These are phyloP conservation scores for Metschnikowia orientalis DNA, from an alignment of 805 yeast genomes.

Conservation along the genomic window DNA sequence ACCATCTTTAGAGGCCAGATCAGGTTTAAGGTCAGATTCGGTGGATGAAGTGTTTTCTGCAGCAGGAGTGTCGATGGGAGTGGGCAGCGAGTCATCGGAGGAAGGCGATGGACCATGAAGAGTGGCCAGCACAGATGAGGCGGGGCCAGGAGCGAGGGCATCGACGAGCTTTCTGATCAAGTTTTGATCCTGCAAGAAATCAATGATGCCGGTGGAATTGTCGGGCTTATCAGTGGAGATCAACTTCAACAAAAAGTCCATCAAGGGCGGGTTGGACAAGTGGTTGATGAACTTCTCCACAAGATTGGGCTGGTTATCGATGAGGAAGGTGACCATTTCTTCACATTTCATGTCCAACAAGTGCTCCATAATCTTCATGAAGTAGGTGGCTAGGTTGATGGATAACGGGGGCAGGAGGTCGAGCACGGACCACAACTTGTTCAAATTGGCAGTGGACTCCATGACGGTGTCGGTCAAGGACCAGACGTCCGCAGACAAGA, in stretches of 20 bases:
- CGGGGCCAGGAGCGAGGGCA: slow-evolving; percentile 28
- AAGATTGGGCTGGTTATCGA: slow-evolving; percentile 39
- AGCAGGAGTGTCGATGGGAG: slow-evolving; percentile 18
- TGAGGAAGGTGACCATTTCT: slow-evolving; percentile 42
- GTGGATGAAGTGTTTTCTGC: slow-evolving; percentile 16
- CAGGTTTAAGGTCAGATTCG: no score
- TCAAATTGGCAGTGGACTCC: slow-evolving; percentile 63
- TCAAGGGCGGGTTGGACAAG: slow-evolving; percentile 42
- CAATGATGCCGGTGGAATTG: slow-evolving; percentile 44
- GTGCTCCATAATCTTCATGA: slow-evolving; percentile 40
- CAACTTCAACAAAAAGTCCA: slow-evolving; percentile 42
- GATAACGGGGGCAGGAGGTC: slow-evolving; percentile 62
- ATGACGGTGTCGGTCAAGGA: slow-evolving; percentile 85
- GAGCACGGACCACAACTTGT: slow-evolving; percentile 73
- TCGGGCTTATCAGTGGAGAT: slow-evolving; percentile 46
- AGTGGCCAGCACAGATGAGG: not conserved
- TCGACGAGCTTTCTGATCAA: slow-evolving; percentile 33
- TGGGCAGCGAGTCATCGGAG: no score
- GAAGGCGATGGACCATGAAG: no score
- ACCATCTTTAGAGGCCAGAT: no score
- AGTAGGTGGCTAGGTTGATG: slow-evolving; percentile 75
- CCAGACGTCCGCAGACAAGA: slow-evolving; percentile 90
- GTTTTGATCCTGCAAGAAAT: slow-evolving; percentile 38
- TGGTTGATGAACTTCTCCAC: slow-evolving; percentile 42
- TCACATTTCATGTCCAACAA: slow-evolving; percentile 46